Base-by-base conservation (phyloP, 2,329 filamentous ascomycete species). In the Claviceps digitariae region DNA sequence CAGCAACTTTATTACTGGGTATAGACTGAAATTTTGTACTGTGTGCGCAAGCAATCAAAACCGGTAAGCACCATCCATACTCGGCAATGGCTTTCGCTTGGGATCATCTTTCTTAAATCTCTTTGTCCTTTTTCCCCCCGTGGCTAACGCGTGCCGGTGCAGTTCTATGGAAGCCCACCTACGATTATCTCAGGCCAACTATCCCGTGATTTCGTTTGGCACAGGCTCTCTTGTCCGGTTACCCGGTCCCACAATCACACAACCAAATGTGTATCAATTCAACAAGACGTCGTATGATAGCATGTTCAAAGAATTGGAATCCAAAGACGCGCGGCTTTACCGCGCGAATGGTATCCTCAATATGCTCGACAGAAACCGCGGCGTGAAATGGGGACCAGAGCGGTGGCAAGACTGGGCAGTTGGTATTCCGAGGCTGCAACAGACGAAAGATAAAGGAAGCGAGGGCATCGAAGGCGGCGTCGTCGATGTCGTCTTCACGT, bases 31-130 rank as follows among this genome's bases (percentile, higher is more conserved):
- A 66, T 96, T 97, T 71, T 96, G 90, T 74, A 97, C 93, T 2
- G 91, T 98, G n/a, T 98, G 93, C 71, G 93, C 93, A 8, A 95
- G 90, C 64, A 98, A 98, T 64, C 90, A 98, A 69, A 98, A 98
- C 66, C 83, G 93, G 82, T 95, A 75, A 58, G 76, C 38, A 36
- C 17, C 6, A 23, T 5, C 17, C 10, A 31, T 5, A 7, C 27
- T 23, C 17, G 13, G n/a, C 40, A 34, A 36, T n/a, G 17, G 8
- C 15, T 27, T 12, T 4, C n/a, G 20, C 20, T 12, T 20, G 48
- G 4, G 36, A 29, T 9, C 5, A 25, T 6, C 5, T 5, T 2
- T 2, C 31, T 9, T 23, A 2, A 9, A 4, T 34, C 29, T 23
- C 20, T 8, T 25, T 36, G 12, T 21, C 23, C 23, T 13, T 13